These are phyloP conservation scores for Aquilaria sinensis DNA, from an alignment of 345 rosid genomes.

Conservation along the genomic window DNA sequence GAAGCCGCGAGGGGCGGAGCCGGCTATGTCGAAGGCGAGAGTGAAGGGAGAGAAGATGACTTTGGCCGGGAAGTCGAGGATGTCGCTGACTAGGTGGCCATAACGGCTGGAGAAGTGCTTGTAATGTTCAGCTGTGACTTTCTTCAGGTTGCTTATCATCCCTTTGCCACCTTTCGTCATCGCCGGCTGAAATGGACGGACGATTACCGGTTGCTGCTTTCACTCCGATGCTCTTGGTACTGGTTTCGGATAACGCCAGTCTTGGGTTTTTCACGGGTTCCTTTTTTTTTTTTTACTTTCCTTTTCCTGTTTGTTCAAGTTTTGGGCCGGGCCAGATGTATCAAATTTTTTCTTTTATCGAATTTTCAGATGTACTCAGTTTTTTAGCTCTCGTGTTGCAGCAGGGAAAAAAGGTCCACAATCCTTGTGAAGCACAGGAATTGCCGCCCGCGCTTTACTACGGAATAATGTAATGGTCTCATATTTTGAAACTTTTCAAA, in stretches of 20 bases:
- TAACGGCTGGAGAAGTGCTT: conserved; percentile 46
- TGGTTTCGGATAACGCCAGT: conserved; percentile 10
- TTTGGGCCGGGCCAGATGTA: neutral
- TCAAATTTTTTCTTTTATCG: too few relatives aligned
- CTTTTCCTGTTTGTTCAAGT: neutral
- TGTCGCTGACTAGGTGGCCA: conserved; percentile 63
- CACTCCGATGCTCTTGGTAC: too few relatives aligned
- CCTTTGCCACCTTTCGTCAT: conserved; percentile 68
- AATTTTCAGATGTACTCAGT: too few relatives aligned
- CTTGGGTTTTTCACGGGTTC: neutral
- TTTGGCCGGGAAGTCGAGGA: conserved; percentile 73
- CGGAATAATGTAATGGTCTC: too few relatives aligned
- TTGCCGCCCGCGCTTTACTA: too few relatives aligned
- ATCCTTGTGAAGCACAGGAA: too few relatives aligned
- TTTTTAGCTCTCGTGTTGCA: too few relatives aligned
- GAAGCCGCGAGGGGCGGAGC: conserved; percentile 91
- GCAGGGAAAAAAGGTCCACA: too few relatives aligned
- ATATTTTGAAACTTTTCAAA: too few relatives aligned
- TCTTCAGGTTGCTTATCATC: conserved; percentile 40
- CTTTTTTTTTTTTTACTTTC: conserved; percentile 7
- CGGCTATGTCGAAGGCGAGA: conserved; percentile 82
- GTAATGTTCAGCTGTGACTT: conserved; percentile 55
- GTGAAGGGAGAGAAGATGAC: conserved; percentile 76
- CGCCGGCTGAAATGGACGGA: conserved; percentile 1
- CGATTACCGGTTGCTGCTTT: too few relatives aligned